Evolutionary conservation across 768 basidiomycete species (phyloP), one percentile per base, ranked within the genome.

Genomic region (Multifurca ochricompacta): DNA sequence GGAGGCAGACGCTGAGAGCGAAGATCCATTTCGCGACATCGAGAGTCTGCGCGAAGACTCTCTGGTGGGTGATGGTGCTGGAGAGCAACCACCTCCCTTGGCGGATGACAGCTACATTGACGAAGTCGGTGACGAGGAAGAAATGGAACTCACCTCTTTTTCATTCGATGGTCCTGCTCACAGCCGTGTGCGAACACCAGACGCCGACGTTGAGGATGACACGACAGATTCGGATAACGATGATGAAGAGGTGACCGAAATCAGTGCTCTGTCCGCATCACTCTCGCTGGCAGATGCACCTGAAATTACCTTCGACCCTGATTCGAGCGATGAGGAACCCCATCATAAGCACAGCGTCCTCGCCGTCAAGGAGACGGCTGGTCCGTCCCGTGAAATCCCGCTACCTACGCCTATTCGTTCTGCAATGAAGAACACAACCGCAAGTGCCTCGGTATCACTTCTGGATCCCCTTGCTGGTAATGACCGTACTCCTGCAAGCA

Each of bases 21-120:
- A 91, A 61, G 94, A 97, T 71, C 88, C 91, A 7, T 97, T 97
- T 69, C 80, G 81, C 30, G 93, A 93, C 62, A 86, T 97, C 50
- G 93, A 95, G 65, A 92, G 91, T 62, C 66, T 93, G 62, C 73
- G 78, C 31, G 85, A 87, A 45, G 66, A 67, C 51, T 59, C 64
- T 55, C 48, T 41, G 32, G 58, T 39, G 18, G 51, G 44, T 13
- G 63, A 58, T 6, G 54, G 47, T 16, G 61, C 61, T 11, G 51
- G 44, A 53, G 52, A 8, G 41, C 49, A 18, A 41, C 21, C 57
- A 39, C 21, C 47, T 40, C 18, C 35, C 39, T 35, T 47, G 55
- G 56, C 51, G 51, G 49, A 55, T 55, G 59, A 51, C 52, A 56
- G 48, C 58, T 71, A 73, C 14, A 75, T 81, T 21, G 77, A 77